Evolutionary conservation across 2,329 filamentous ascomycete species (phyloP), one percentile per base, ranked within the genome.

Genomic region (Pseudogymnoascus sp.): DNA sequence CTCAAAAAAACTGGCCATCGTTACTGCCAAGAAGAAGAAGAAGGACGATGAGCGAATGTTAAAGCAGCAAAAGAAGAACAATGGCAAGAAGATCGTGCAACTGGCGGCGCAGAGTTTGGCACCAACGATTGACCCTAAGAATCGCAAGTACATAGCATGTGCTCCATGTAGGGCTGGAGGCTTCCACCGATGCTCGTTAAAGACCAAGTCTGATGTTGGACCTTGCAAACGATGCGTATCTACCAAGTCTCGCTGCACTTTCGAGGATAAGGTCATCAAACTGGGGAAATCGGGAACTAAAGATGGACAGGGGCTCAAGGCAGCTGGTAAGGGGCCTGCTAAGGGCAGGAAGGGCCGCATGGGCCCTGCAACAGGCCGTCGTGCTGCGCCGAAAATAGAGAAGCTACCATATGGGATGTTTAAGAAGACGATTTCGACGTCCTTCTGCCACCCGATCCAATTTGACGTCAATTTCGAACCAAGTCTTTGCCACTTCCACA

Each of bases 401-500:
- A 4, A 12, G 2, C 1, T 16, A n/a, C 25, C 43, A 18, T 1
- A 6, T 4, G 43, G 43, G 9, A 12, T 32, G 43, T 54, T 32
- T 5, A 54, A 18, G 11, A 54, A 12, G 25, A 22, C 1, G 1
- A 69, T 70, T 35, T 65, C n/a, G 0, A 72, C 70, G 0, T 22
- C 60, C 0, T 71, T 70, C 58, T 65, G 64, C 6, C 69, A 71
- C 47, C 70, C 70, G 0, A 67, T 72, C 3, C 62, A 25, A 2
- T 71, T 72, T 64, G 69, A 70, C 57, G 66, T 35, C 67, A 61
- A 35, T 57, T 2, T 58, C 66, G 6, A 58, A 61, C 28, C n/a
- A 12, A 14, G 16, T 4, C 63, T 65, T 1, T 70, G 68, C 38
- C 59, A 61, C 16, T 71, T 64, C 58, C 68, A 68, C 60, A 20